phyloP scores from a whole-genome alignment of 345 rosid genomes.

The Eucalyptus fibrosa region DNA sequence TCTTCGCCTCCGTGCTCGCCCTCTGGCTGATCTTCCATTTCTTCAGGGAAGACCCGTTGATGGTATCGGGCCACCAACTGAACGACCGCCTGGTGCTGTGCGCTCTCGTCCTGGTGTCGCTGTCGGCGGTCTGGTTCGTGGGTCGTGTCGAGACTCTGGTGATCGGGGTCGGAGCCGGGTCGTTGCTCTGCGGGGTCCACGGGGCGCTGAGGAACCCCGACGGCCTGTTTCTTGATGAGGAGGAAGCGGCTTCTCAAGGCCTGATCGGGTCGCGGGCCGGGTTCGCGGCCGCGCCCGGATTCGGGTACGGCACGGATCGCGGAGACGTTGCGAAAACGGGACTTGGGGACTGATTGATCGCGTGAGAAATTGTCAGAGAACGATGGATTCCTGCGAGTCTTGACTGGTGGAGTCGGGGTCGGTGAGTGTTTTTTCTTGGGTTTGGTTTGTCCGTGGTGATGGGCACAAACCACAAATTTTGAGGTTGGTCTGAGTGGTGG shows the following conservation, averaged over 20 bases:
- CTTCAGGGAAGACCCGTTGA: slow-evolving; percentile 23
- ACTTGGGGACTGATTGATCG: neutral
- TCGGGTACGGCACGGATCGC: neutral
- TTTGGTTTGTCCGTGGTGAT: neutral
- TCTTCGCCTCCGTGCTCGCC: neutral
- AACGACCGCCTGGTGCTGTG: slow-evolving; percentile 8
- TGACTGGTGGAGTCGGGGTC: neutral
- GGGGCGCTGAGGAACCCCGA: slow-evolving; percentile 13
- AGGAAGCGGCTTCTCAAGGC: neutral
- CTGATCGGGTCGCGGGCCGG: slow-evolving; percentile 4
- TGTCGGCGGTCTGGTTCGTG: slow-evolving; percentile 17
- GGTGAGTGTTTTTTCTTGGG: neutral
- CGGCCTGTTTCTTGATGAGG: slow-evolving; percentile 14
- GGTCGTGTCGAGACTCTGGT: slow-evolving; percentile 5
- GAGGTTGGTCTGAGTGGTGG: neutral
- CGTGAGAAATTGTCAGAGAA: neutral
- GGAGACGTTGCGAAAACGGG: neutral
- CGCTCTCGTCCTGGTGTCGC: slow-evolving; percentile 9
- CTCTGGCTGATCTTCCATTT: slow-evolving; percentile 30
- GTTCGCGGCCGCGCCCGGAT: neutral
- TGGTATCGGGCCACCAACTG: slow-evolving; percentile 10
- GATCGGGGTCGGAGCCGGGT: slow-evolving; percentile 8
- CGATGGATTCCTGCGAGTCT: neutral
- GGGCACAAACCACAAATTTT: neutral
- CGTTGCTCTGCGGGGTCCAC: slow-evolving; percentile 14